A percentile compares a stretch with the other conserved stretches of the same genome.
phyloP scores from a whole-genome alignment of 2,329 filamentous ascomycete genomes.

The Calonectria pauciramosa region DNA sequence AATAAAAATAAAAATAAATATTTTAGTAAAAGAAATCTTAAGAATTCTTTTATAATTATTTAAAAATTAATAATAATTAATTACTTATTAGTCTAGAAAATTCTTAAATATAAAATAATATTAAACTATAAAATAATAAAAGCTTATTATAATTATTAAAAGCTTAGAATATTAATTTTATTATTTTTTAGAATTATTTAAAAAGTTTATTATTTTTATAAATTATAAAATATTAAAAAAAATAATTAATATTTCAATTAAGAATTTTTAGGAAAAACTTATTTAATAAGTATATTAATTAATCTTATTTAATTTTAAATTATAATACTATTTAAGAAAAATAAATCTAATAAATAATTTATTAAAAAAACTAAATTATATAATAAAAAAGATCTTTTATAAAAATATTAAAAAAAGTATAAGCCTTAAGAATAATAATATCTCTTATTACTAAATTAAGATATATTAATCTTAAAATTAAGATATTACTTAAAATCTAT shows the following conservation, averaged over 20 bases:
- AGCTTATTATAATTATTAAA: neutral
- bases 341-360: neutral
- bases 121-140: neutral
- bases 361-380: neutral
- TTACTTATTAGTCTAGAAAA: neutral
- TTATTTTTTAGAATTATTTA: neutral
- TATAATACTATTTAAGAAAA: neutral
- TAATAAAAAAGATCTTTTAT: neutral
- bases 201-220: constrained; percentile 11
- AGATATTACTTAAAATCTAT: too few relatives aligned
- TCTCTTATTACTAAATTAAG: too few relatives aligned
- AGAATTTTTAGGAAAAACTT: neutral
- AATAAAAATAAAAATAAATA: neutral
- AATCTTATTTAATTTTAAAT: neutral
- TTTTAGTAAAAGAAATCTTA: neutral
- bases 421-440: neutral
- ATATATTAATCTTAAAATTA: too few relatives aligned
- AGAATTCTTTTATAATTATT: neutral
- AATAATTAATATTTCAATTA: neutral
- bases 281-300: neutral
- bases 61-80: neutral
- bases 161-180: neutral
- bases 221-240: constrained; percentile 7
- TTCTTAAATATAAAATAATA: neutral
- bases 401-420: too few relatives aligned